Evolutionary conservation across 2,329 filamentous ascomycete species (phyloP).

Genomic region (Pestalotiopsis sp.): DNA sequence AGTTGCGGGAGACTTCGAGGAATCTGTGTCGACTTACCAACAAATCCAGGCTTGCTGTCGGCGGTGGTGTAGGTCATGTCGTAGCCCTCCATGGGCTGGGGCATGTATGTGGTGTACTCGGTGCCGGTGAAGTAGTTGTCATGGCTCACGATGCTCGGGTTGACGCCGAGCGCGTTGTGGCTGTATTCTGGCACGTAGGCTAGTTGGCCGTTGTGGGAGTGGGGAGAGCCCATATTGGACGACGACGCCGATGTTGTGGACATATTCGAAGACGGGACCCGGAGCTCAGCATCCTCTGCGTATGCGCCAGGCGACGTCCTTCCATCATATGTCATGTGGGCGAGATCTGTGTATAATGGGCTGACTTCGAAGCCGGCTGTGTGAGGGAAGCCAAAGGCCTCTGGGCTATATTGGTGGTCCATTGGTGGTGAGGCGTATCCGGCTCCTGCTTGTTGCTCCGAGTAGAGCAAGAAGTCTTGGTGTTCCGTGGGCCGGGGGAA

Average conservation of each 20-base stretch:
- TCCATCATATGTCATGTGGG: conserved; percentile 48
- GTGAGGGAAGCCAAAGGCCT: conserved; percentile 45
- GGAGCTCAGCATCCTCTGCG: conserved; percentile 53
- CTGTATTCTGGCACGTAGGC: conserved; percentile 62
- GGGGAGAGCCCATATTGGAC: conserved; percentile 69
- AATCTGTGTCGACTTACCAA: conserved; percentile 56
- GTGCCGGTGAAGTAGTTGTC: conserved; percentile 54
- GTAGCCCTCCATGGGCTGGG: conserved; percentile 52
- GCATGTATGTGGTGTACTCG: conserved; percentile 58
- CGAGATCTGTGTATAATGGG: conserved; percentile 48
- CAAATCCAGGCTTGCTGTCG: conserved; percentile 53
- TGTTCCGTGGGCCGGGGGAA: conserved; percentile 30
- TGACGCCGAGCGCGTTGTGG: conserved; percentile 58
- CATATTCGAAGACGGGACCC: conserved; percentile 57
- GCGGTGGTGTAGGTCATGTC: conserved; percentile 42
- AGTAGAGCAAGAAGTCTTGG: conserved; percentile 36
- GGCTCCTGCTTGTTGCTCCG: conserved; percentile 27
- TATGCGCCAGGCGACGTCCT: conserved; percentile 53
- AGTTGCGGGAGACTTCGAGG: conserved; percentile 29
- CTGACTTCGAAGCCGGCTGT: conserved; percentile 49
- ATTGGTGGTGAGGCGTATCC: conserved; percentile 38
- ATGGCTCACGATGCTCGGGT: conserved; percentile 65
- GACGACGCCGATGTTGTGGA: conserved; percentile 68
- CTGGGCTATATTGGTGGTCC: conserved; percentile 51
- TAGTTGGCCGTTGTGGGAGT: conserved; percentile 61